Evolutionary conservation across 805 yeast species (phyloP).

Genomic region (Barnettozyma salicaria): DNA sequence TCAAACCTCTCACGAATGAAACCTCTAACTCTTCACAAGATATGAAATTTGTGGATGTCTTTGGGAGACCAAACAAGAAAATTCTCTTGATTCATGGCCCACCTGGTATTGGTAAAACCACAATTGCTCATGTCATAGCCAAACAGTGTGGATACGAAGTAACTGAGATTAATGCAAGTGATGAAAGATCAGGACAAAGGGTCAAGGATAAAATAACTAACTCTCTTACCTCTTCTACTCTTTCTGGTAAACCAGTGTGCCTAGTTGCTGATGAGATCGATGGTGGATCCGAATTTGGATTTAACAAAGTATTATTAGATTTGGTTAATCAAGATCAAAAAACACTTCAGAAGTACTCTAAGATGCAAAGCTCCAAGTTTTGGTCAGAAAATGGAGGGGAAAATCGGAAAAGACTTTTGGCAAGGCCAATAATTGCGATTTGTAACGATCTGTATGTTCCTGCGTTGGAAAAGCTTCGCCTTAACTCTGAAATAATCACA

Average conservation of each 20-base stretch:
- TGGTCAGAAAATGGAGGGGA: slow-evolving; percentile 26
- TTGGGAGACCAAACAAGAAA: slow-evolving; percentile 53
- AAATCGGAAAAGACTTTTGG: slow-evolving; percentile 39
- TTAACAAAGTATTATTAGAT: slow-evolving; percentile 52
- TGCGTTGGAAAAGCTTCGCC: slow-evolving; percentile 68
- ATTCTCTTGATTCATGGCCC: slow-evolving; percentile 82
- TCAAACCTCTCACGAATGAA: slow-evolving; percentile 23
- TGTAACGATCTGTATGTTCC: slow-evolving; percentile 83
- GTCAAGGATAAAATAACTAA: slow-evolving; percentile 52
- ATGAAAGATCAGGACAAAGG: slow-evolving; percentile 57
- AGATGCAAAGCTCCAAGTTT: slow-evolving; percentile 22
- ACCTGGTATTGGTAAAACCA: slow-evolving; percentile 82
- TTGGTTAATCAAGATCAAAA: slow-evolving; percentile 51
- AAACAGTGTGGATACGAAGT: slow-evolving; percentile 74
- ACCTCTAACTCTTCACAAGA: not conserved
- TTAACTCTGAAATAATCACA: slow-evolving; percentile 62
- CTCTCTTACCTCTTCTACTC: slow-evolving; percentile 58
- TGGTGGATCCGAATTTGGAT: slow-evolving; percentile 63
- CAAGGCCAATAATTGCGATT: slow-evolving; percentile 84
- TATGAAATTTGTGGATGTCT: slow-evolving; percentile 36
- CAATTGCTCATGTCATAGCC: slow-evolving; percentile 81
- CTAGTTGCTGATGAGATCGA: slow-evolving; percentile 88
- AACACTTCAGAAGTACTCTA: slow-evolving; percentile 36
- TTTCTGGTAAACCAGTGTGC: slow-evolving; percentile 73
- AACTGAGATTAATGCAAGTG: slow-evolving; percentile 83